Evolutionary conservation across 148 eudicot genomes (phyloP).

Genomic region (Oxyria digyna): DNA sequence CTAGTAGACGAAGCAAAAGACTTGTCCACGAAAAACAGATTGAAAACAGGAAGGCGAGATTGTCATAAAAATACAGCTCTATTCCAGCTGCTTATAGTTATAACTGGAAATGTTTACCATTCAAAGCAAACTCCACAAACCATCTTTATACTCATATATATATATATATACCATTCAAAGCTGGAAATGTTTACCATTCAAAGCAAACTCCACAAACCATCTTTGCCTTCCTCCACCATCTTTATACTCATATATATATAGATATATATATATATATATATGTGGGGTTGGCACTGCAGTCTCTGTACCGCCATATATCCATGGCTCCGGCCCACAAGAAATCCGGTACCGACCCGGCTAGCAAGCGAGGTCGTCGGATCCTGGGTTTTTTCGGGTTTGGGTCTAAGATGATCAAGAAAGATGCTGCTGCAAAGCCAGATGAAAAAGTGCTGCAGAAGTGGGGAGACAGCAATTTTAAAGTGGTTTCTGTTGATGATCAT

Average conservation of each 20-base stretch:
- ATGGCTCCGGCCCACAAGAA: conserved; percentile 1
- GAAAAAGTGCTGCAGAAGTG: neutral
- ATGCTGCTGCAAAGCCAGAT: neutral
- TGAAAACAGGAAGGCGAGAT: too few species aligned
- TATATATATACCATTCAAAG: neutral
- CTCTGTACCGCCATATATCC: neutral
- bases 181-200: neutral
- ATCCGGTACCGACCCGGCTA: neutral
- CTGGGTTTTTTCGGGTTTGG: neutral
- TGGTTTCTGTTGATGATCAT: neutral
- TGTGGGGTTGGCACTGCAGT: neutral
- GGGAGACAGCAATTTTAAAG: neutral
- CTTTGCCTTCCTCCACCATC: neutral
- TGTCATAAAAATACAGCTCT: conserved; percentile 6
- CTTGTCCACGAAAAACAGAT: too few species aligned
- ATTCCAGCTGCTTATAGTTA: neutral
- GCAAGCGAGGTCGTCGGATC: neutral
- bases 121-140: neutral
- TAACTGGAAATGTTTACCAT: neutral
- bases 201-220: neutral
- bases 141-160: neutral
- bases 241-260: neutral
- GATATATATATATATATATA: neutral
- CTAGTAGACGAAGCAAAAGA: too few species aligned
- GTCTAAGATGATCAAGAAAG: neutral